Evolutionary conservation across 495 filamentous ascomycete species (phyloP), one percentile per base, ranked within the genome.

Genomic region (Opeltia flavorubescens): DNA sequence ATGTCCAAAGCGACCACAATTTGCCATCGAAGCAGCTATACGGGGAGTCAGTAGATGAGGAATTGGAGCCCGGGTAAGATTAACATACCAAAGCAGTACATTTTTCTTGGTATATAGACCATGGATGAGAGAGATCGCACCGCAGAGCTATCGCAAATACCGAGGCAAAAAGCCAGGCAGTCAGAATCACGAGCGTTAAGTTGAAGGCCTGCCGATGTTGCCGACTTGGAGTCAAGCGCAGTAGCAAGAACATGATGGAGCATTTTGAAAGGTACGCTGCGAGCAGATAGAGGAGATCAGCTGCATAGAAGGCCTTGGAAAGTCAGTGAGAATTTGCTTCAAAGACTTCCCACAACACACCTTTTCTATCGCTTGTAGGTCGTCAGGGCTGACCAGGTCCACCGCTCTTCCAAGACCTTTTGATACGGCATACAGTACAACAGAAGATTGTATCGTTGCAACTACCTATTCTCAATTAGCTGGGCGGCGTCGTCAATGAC

Each of bases 231-330:
- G 60, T 57, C 5, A 67, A 46, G 13, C 61, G 55, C 4, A 57
- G 48, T 44, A 62, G 54, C 1, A 66, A 50, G 23, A 59, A 54
- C 3, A 49, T 44, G 11, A 60, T 55, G 7, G 63, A 64, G 48
- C 47, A 58, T 51, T 67, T 67, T 12, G 62, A 59, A 30, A 59
- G 31, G 41, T 53, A 61, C 5, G 61, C 23, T 1, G 53, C 47
- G 9, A 63, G 9, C 31, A 66, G 31, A 48, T 60, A 63, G 23
- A 67, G 48, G 8, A 67, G 44, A 23, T 62, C 59, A 41, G 47
- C 46, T 4, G 48, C 46, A 31, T 65, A 66, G 7, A 41, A 46
- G 40, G 36, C 41, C 64, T 67, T 33, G 34, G 20, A 17, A n/a
- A n/a, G 34, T 36, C n/a, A 36, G 34, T 1, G 8, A 34, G 20